Evolutionary conservation across 2,329 filamentous ascomycete species (phyloP).

Genomic region (Fusarium nisikadoi): DNA sequence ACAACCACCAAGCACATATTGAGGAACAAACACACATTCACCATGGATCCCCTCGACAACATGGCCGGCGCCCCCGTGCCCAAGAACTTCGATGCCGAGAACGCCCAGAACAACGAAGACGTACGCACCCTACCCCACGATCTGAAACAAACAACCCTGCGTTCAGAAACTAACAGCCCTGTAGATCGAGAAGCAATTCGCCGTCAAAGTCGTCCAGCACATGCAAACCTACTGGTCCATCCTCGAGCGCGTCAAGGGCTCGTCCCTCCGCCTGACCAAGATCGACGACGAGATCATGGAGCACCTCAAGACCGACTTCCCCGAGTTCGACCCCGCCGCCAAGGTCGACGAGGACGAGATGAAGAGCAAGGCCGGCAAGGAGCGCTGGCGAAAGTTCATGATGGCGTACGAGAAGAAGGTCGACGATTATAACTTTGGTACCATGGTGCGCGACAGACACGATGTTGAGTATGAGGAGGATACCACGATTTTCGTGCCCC

Average conservation of each 20-base stretch:
- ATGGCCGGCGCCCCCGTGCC: conserved; percentile 55
- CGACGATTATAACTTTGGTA: conserved; percentile 98
- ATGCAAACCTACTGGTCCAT: conserved; percentile 98
- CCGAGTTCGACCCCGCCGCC: conserved; percentile 85
- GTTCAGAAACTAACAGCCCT: background rate
- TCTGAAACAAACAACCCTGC: background rate
- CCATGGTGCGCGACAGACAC: conserved; percentile 83
- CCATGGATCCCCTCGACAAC: conserved; percentile 54
- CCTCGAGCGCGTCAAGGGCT: conserved; percentile 89
- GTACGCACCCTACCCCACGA: conserved; percentile 51
- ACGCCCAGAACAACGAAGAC: conserved; percentile 66
- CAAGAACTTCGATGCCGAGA: conserved; percentile 68
- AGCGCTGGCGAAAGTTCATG: conserved; percentile 94
- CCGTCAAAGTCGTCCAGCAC: conserved; percentile 96
- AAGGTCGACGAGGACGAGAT: conserved; percentile 91
- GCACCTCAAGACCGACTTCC: conserved; percentile 88
- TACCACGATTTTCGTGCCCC: conserved; percentile 83
- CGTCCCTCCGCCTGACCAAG: conserved; percentile 89
- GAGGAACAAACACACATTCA: background rate
- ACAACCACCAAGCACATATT: background rate
- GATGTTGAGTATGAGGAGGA: conserved; percentile 88
- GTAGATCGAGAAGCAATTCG: conserved; percentile 99
- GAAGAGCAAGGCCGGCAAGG: conserved; percentile 97
- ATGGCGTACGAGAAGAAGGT: conserved; percentile 92
- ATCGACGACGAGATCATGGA: conserved; percentile 94